These are phyloP conservation scores for Pyrenochaeta sp. DNA, from an alignment of 2,329 filamentous ascomycete species.

Conservation along the genomic window DNA sequence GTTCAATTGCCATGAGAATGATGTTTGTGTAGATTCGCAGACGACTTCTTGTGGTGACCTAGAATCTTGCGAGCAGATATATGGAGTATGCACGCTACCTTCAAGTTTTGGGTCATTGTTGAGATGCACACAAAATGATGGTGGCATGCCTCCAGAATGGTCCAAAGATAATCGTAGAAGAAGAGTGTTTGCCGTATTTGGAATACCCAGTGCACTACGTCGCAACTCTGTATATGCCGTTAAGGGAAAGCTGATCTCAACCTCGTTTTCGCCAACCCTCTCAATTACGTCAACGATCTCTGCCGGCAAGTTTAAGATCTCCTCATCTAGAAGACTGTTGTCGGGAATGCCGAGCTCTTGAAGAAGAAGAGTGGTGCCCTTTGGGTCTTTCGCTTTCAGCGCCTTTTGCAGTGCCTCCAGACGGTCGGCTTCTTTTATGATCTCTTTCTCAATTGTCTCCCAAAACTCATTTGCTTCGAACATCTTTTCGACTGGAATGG, in stretches of 20 bases:
- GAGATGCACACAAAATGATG: constrained; percentile 41
- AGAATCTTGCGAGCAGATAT: constrained; percentile 17
- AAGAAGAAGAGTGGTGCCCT: constrained; percentile 34
- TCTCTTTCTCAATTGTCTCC: constrained; percentile 24
- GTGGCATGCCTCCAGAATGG: constrained; percentile 5
- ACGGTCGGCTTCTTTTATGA: constrained; percentile 33
- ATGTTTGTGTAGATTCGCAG: constrained; percentile 25
- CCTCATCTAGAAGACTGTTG: constrained; percentile 35
- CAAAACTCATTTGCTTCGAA: constrained; percentile 28
- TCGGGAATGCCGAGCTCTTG: constrained; percentile 33
- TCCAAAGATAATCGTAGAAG: constrained; percentile 35
- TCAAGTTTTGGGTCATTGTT: constrained; percentile 27
- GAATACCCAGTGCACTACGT: constrained; percentile 35
- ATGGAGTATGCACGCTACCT: constrained; percentile 26
- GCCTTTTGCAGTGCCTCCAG: constrained; percentile 30
- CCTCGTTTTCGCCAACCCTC: constrained; percentile 26
- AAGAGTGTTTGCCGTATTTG: constrained; percentile 26
- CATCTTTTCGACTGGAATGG: constrained; percentile 21
- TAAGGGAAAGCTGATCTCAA: constrained; percentile 42
- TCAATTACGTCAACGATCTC: constrained; percentile 36
- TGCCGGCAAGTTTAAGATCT: constrained; percentile 31
- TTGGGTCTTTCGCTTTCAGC: constrained; percentile 36
- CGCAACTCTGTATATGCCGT: constrained; percentile 30
- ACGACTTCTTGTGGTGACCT: constrained; percentile 23
- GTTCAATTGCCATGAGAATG: constrained; percentile 36